Base-by-base conservation (phyloP, 768 basidiomycete genomes). In the Calvatia gigantea region DNA sequence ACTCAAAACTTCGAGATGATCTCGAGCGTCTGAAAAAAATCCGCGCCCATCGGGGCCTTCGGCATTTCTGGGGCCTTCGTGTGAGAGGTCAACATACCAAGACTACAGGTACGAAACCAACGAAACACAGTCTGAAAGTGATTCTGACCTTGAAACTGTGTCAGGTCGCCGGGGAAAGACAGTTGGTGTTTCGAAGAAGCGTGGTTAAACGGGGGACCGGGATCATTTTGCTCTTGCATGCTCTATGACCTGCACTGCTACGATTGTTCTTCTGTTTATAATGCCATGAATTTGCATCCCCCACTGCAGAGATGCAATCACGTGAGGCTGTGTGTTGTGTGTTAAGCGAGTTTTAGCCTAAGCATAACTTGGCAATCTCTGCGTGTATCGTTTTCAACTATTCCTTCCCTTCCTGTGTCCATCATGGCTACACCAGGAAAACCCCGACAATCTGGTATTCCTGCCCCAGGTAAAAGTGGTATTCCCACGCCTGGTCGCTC, bases 11-110 rank as follows among this genome's bases (percentile, higher is more conserved):
- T 61, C 92, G 97, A 75, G 97, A 98, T 35, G 97, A 99, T 71
- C 80, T 99, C 60, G 97, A 99, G 80, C 82, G 97, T 54, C 75
- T 99, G 74, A 99, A 98, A 87, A 98, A 98, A 83, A 99, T 99
- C 70, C 86, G 95, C 62, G 91, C 94, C 42, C 96, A 99, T 71
- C 87, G 94, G 75, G 94, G 93, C 70, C 79, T 95, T 61, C 80
- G 92, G 70, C 92, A 94, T 70, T 91, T 80, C 82, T 91, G 93
- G 89, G 95, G 95, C 63, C 78, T 96, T 60, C 87, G 96, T 67
- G 97, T 98, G 53, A 81, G 97, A 64, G 97, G 97, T 66, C 97
- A 99, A 70, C 97, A 98, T 83, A 99, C 97, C 63, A 98, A 98
- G 82, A 98, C 96, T 51, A 98, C 96, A 51, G 94, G 94, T 87